These are phyloP conservation scores for Cytospora schulzeri DNA, from an alignment of 2,329 filamentous ascomycete species.

Conservation along the genomic window DNA sequence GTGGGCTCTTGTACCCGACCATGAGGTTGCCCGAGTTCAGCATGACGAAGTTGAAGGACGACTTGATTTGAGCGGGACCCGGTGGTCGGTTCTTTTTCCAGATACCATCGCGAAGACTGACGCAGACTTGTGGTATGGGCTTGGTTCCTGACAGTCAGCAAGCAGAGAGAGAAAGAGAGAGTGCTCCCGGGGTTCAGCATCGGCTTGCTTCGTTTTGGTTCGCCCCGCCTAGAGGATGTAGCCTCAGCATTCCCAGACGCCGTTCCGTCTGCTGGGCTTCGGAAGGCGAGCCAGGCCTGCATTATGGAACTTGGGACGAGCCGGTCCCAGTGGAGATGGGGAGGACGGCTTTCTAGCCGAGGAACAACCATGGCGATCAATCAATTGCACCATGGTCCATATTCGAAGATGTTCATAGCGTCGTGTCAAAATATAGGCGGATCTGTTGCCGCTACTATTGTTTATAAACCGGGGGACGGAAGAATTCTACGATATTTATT, in stretches of 20 bases:
- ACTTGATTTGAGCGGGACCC: constrained; percentile 6
- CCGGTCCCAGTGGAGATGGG: background rate
- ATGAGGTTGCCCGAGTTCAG: constrained; percentile 54
- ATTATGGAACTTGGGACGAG: background rate
- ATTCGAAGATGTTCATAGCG: background rate
- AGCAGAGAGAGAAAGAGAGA: background rate
- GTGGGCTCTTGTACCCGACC: constrained; percentile 35
- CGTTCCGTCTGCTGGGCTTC: background rate
- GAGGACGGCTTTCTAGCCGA: background rate
- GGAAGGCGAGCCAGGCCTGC: background rate
- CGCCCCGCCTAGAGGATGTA: background rate
- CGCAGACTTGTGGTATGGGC: background rate
- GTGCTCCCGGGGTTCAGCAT: background rate
- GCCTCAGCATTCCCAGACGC: background rate
- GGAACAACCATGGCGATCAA: background rate
- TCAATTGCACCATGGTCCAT: background rate
- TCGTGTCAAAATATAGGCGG: background rate
- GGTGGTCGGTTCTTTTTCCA: background rate
- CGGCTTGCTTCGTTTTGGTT: background rate
- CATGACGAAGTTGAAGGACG: constrained; percentile 49
- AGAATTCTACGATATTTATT: background rate
- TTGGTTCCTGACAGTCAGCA: background rate
- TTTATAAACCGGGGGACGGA: background rate
- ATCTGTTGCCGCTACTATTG: background rate
- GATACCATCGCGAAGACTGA: background rate